Evolutionary conservation across 2,329 filamentous ascomycete genomes (phyloP), one percentile per base, ranked within the genome.

Genomic region (Aspergillus pseudoterreus): DNA sequence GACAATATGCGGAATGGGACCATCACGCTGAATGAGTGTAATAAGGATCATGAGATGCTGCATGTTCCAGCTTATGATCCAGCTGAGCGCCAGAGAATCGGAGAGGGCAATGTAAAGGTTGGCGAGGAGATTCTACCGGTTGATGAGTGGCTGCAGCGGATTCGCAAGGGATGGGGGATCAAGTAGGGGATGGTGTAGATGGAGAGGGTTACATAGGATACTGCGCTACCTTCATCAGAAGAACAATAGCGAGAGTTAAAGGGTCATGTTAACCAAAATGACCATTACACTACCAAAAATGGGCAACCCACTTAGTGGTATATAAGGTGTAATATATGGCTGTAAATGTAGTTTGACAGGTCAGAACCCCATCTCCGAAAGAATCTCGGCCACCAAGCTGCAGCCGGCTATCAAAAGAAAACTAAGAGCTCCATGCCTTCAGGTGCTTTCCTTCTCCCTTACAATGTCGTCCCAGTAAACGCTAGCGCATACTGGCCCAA

Each of bases 41-140:
- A 50, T 17, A 58, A 55, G 17, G 50, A 51, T 3, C 64, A 66
- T 43, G 49, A 60, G 11, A 58, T 63, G 50, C 45, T 65, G 10
- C 50, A 64, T 45, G 52, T 66, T 35, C 64, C 64, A 12, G 21
- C 36, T 1, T 62, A 56, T 45, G 58, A 63, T 45, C 30, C 42
- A 10, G 47, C 48, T 12, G 49, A 57, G 17, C 48, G 38, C 14
- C n/a, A 51, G 15, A 46, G 39, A 17, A 48, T 59, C 15, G 60
- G 60, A 6, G 50, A 57, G 14, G 52, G 54, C 1, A 58, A 62
- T 32, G 57, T 65, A 14, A 49, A 51, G 44, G 57, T 62, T 27
- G 57, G 55, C 15, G 51, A 50, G 27, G 52, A 63, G 30, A 43
- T 58, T 19, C 50, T 62, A 6, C 8, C 55, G 3, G 51, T 61